Conservation (phyloP, 2,329 filamentous ascomycete species). For the Berkeleyomyces basicola region DNA sequence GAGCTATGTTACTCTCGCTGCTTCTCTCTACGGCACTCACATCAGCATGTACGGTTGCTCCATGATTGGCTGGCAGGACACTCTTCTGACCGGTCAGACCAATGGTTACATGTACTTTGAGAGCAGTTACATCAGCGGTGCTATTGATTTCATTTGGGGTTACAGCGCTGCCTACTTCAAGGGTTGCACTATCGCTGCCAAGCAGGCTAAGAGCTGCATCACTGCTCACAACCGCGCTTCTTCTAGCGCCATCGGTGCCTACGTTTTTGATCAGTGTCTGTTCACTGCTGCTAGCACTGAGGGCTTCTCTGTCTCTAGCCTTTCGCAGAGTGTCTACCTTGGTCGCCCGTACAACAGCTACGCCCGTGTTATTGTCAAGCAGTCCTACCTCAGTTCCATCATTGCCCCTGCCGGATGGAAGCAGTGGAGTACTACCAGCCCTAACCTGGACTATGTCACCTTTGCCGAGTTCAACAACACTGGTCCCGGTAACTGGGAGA, state of each 20-base stretch:
- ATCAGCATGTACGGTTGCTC: constrained; percentile 24
- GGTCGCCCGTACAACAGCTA: constrained; percentile 32
- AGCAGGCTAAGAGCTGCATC: constrained; percentile 19
- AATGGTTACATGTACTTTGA: constrained; percentile 31
- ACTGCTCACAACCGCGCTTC: constrained; percentile 24
- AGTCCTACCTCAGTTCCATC: constrained; percentile 33
- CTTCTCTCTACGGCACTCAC: constrained; percentile 7
- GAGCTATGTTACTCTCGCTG: constrained; percentile 27
- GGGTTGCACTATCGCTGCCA: constrained; percentile 20
- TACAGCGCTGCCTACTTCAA: constrained; percentile 26
- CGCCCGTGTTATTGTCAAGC: constrained; percentile 32
- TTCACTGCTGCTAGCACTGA: constrained; percentile 17
- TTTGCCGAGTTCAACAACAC: constrained; percentile 45
- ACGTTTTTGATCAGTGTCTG: constrained; percentile 22
- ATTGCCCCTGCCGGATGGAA: constrained; percentile 44
- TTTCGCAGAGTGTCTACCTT: constrained; percentile 22
- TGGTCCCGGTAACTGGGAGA: constrained; percentile 37
- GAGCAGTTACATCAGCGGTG: constrained; percentile 28
- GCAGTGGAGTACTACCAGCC: constrained; percentile 32
- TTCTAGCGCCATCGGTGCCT: constrained; percentile 22
- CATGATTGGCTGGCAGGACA: constrained; percentile 34
- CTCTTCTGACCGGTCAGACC: constrained; percentile 26
- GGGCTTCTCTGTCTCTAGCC: neutral
- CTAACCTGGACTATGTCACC: constrained; percentile 33
- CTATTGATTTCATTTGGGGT: constrained; percentile 25